Conservation (phyloP, 352 stramenopile genomes). For the Pythium vanterpoolii region DNA sequence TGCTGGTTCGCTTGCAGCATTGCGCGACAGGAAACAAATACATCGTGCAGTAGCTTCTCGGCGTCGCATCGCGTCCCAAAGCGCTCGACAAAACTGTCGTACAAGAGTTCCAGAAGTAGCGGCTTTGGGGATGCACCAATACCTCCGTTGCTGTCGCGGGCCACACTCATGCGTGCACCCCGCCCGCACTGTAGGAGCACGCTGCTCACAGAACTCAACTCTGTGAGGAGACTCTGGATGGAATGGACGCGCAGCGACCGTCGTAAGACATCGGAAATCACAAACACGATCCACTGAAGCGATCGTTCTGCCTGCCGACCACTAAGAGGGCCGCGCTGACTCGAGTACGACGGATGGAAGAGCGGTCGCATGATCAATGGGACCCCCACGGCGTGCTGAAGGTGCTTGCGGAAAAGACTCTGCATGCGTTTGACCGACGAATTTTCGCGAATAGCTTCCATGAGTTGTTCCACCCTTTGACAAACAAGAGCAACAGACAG, state of each 20-base stretch:
- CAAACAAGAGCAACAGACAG: conserved; percentile 10
- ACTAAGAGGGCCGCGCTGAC: conserved; percentile 15
- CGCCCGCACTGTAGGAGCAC: conserved; percentile 7
- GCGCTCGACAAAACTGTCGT: conserved; percentile 68
- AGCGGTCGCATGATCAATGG: conserved; percentile 73
- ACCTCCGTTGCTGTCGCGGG: conserved; percentile 41
- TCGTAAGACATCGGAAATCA: conserved; percentile 61
- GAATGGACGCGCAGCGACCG: conserved; percentile 33
- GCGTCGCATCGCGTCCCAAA: conserved; percentile 71
- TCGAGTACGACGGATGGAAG: conserved; percentile 64
- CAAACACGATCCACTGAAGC: conserved; percentile 49
- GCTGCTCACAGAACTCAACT: conserved; percentile 51
- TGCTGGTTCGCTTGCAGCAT: conserved; percentile 27
- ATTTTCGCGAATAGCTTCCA: conserved; percentile 72
- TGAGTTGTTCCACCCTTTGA: conserved; percentile 43
- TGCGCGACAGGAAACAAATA: conserved; percentile 76
- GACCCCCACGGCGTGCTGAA: conserved; percentile 57
- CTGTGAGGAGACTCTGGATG: conserved; percentile 28
- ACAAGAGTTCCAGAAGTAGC: conserved; percentile 70
- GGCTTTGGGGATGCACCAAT: conserved; percentile 53
- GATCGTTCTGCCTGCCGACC: conserved; percentile 40
- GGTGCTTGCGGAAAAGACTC: conserved; percentile 56
- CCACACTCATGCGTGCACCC: neutral
- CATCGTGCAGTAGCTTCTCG: conserved; percentile 78
- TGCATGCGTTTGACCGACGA: conserved; percentile 70